These are phyloP conservation scores for Saccharomyces hybrid DNA, from an alignment of 1,139 yeast species.

Conservation along the genomic window DNA sequence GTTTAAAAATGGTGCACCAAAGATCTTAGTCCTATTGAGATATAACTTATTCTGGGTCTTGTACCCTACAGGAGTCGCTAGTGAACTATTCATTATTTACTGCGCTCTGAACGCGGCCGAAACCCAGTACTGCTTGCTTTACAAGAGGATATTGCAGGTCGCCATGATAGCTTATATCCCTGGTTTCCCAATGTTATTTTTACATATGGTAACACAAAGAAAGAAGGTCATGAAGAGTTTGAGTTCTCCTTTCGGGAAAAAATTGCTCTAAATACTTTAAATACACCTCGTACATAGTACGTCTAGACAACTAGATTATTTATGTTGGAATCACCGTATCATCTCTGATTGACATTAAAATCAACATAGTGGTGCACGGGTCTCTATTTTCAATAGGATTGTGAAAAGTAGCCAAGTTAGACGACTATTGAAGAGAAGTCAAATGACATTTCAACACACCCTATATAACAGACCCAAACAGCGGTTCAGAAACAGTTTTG, in stretches of 20 bases:
- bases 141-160: conserved; percentile 47
- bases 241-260: conserved; percentile 4
- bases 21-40: conserved; percentile 60
- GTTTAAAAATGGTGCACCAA: conserved; percentile 40
- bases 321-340: neutral
- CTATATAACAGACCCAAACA: too few relatives aligned
- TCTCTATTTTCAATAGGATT: too few relatives aligned
- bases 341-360: too few relatives aligned
- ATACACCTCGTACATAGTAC: too few relatives aligned
- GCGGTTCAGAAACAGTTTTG: too few relatives aligned
- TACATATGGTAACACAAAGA: conserved; percentile 88
- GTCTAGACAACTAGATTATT: neutral
- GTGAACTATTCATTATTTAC: conserved; percentile 68
- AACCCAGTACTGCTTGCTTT: conserved; percentile 42
- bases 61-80: conserved; percentile 86
- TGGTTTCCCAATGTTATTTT: conserved; percentile 75
- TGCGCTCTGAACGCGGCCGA: conserved; percentile 60
- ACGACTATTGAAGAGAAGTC: too few relatives aligned
- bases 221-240: conserved; percentile 46
- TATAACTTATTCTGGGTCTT: conserved; percentile 75
- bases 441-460: too few relatives aligned
- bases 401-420: too few relatives aligned
- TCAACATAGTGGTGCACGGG: too few relatives aligned
- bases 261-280: neutral
- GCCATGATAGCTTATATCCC: conserved; percentile 68